Base-by-base conservation (phyloP, 768 basidiomycete species). In the Coprinopsis strossmayeri region DNA sequence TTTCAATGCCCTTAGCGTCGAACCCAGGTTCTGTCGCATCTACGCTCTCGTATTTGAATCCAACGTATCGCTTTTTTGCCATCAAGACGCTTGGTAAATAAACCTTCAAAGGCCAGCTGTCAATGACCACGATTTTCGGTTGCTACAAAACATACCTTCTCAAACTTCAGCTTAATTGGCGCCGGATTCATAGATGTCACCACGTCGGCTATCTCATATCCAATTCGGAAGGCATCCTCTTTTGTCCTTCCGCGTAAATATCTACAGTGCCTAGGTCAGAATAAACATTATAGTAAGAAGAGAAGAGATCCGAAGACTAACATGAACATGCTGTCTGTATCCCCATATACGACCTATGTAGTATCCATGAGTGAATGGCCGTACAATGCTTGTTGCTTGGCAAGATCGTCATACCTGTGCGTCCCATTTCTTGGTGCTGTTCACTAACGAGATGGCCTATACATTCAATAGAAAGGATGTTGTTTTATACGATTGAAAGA, bases 1-100 rank as follows among this genome's bases (percentile, higher is more conserved):
- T 97, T 66, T 99, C 96, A 46, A 99, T 97, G 0, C 96, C 96
- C 61, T 99, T 98, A 4, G 93, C 96, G 56, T 99, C 95, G 57
- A 98, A 96, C 0, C 66, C 70, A 1, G 93, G 90, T 39, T 84
- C 82, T 0, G 50, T 62, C 11, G 96, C 90, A 54, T 92, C 87
- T 0, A 84, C 77, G 46, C 69, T 76, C 64, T 99, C 96, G 54
- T 86, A 97, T 61, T 93, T 95, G 72, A 90, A 96, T 1, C 96
- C 96, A 18, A 98, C 95, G 56, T 99, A 99, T 56, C 95, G 81
- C 63, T 99, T 99, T 74, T 99, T 99, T 1, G 95, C 91, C 76
- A 96, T 78, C n/a, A 99, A 75, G 0, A 97, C 82, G 57, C 89
- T 94, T 2, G 93, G 93, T 37, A 93, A 74, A 62, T 97, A 98